A percentile compares a stretch with the other conserved stretches of the same genome.
Evolutionary conservation across 2,329 filamentous ascomycete genomes (phyloP).

Genomic region (Phaeoacremonium minimum): DNA sequence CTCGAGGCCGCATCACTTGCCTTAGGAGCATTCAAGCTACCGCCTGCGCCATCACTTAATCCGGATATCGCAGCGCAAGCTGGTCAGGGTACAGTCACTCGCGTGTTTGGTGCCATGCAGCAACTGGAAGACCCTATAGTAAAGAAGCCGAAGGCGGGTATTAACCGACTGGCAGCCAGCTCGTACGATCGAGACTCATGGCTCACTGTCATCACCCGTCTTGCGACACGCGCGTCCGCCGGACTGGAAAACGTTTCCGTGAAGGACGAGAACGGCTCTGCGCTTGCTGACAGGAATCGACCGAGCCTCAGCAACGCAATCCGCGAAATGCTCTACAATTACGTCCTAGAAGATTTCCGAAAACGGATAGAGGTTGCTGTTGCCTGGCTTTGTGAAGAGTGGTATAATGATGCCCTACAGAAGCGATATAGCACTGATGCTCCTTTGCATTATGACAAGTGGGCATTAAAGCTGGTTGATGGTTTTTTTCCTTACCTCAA

Average conservation of each 20-base stretch:
- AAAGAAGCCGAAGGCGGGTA: constrained; percentile 64
- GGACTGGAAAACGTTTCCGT: constrained; percentile 59
- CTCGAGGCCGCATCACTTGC: constrained; percentile 50
- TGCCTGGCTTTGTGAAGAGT: constrained; percentile 94
- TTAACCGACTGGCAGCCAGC: constrained; percentile 79
- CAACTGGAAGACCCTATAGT: constrained; percentile 63
- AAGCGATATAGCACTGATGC: constrained; percentile 38
- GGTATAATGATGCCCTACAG: constrained; percentile 77
- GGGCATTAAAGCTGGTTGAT: constrained; percentile 77
- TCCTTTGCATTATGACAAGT: constrained; percentile 70
- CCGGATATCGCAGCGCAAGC: constrained; percentile 68
- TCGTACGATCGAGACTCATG: constrained; percentile 84
- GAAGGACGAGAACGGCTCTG: constrained; percentile 50
- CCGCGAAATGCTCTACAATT: constrained; percentile 75
- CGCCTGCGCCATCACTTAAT: constrained; percentile 70
- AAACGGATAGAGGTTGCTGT: constrained; percentile 86
- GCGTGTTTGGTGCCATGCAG: constrained; percentile 75
- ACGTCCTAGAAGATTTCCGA: constrained; percentile 89
- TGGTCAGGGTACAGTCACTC: constrained; percentile 68
- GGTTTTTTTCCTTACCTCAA: constrained; percentile 90
- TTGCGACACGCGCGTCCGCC: constrained; percentile 75
- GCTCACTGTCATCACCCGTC: constrained; percentile 79
- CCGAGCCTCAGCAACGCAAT: constrained; percentile 63
- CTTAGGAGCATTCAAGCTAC: constrained; percentile 76
- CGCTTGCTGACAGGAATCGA: constrained; percentile 29